Conservation (phyloP, 164 flowering plant genomes). For the Houttuynia cordata region DNA sequence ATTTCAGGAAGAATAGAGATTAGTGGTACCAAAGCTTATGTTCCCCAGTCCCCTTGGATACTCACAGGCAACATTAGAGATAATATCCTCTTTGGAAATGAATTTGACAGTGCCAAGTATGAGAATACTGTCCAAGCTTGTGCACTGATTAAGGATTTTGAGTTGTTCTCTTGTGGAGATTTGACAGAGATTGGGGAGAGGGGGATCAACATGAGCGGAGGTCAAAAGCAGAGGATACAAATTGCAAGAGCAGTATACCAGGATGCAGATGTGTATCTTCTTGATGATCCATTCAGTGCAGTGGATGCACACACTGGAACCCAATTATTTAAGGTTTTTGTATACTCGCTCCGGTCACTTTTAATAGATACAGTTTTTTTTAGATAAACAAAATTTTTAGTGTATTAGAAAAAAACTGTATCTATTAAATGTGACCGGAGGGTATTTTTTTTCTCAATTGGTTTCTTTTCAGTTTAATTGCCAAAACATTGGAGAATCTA, state of each 20-base stretch:
- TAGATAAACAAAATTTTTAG: too few species aligned
- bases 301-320: constrained; percentile 98
- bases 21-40: constrained; percentile 86
- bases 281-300: constrained; percentile 98
- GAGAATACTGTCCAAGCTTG: constrained; percentile 63
- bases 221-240: constrained; percentile 96
- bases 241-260: constrained; percentile 93
- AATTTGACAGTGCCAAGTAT: constrained; percentile 45
- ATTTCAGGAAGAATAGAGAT: constrained; percentile 59
- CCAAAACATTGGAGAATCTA: too few species aligned
- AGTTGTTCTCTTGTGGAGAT: constrained; percentile 73
- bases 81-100: constrained; percentile 71
- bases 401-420: too few species aligned
- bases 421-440: too few species aligned
- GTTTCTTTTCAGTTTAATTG: too few species aligned
- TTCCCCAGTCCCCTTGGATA: constrained; percentile 95
- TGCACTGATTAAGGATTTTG: constrained; percentile 80
- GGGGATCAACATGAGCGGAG: constrained; percentile 98
- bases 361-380: too few species aligned
- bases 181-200: constrained; percentile 93
- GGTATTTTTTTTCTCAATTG: too few species aligned
- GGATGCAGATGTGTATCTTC: constrained; percentile 88
- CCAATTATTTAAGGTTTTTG: constrained; percentile 68
- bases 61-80: constrained; percentile 73
- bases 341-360: too few species aligned